Percentiles rank a stretch among this genome's conserved stretches.
Evolutionary conservation across 176 grass and related monocot genomes (phyloP).

Genomic region (Bonia amplexicaulis): DNA sequence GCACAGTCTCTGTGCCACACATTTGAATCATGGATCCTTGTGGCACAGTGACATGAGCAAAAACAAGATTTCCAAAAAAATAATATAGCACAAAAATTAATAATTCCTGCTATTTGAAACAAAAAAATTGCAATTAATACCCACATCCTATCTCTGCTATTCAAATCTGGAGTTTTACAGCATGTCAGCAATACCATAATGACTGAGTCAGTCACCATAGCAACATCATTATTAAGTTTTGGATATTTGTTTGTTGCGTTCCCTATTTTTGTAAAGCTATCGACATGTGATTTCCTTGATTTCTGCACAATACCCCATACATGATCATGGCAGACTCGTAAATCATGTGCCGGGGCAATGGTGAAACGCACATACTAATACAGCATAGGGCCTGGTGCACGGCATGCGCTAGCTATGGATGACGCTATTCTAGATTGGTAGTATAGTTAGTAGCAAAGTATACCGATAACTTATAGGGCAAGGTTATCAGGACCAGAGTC

Average conservation of each 20-base stretch:
- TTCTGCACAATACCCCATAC: not conserved
- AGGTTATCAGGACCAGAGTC: no score
- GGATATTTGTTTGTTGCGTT: not conserved
- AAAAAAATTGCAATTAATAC: not conserved
- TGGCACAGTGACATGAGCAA: not conserved
- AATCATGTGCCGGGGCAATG: not conserved
- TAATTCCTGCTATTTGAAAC: not conserved
- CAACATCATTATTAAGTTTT: not conserved
- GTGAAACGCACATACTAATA: not conserved
- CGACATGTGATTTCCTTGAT: not conserved
- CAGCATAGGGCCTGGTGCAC: not conserved
- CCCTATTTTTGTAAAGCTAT: not conserved
- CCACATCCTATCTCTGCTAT: not conserved
- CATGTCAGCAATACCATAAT: not conserved
- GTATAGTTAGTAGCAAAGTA: no score
- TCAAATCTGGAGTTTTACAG: not conserved
- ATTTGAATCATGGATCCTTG: not conserved
- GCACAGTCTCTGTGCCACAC: not conserved
- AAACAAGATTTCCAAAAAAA: not conserved
- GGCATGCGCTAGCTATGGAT: not conserved
- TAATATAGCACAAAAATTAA: not conserved
- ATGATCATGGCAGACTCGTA: not conserved
- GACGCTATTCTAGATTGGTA: not conserved
- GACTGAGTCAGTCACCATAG: not conserved
- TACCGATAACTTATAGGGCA: not conserved